Percentiles rank a stretch among this genome's conserved stretches.
These are phyloP conservation scores for Penicillium sp. DNA, from an alignment of 2,329 filamentous ascomycete genomes.

Conservation along the genomic window DNA sequence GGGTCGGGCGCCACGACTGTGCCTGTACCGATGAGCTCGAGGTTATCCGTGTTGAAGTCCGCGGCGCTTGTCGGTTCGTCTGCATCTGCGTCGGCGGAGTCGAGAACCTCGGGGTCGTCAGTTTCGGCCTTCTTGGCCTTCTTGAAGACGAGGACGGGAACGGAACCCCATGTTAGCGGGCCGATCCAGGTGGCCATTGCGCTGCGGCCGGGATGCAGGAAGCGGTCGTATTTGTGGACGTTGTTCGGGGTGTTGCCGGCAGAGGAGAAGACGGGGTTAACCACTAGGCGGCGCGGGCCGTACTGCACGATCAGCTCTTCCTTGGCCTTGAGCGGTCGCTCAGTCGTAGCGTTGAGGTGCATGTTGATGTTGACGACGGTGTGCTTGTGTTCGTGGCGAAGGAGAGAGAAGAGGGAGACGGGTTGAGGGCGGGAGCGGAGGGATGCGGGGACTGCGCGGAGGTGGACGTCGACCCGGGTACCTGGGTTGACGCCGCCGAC, in stretches of 20 bases:
- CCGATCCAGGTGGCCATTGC: conserved; percentile 89
- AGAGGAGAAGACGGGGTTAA: conserved; percentile 90
- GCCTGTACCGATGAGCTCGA: conserved; percentile 82
- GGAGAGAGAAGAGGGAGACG: conserved; percentile 79
- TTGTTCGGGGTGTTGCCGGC: conserved; percentile 92
- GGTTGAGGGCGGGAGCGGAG: conserved; percentile 62
- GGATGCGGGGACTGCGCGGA: conserved; percentile 63
- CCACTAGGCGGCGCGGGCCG: conserved; percentile 81
- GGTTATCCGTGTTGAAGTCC: conserved; percentile 41
- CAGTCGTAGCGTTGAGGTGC: conserved; percentile 77
- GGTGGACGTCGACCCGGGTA: conserved; percentile 78
- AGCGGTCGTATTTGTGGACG: conserved; percentile 95
- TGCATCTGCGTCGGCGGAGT: conserved; percentile 49
- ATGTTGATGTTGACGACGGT: conserved; percentile 89
- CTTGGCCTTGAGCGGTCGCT: conserved; percentile 83
- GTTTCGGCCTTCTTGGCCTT: conserved; percentile 52
- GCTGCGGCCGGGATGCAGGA: conserved; percentile 85
- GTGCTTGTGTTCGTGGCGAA: conserved; percentile 94
- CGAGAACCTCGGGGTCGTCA: conserved; percentile 47
- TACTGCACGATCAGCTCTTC: conserved; percentile 90
- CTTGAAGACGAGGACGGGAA: conserved; percentile 89
- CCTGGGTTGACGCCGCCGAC: conserved; percentile 86
- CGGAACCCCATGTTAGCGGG: conserved; percentile 89
- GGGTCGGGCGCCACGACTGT: conserved; percentile 80
- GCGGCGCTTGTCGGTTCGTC: conserved; percentile 29